phyloP scores from a whole-genome alignment of 225 moss, liverwort and hornwort genomes.

The Pleurozium schreberi region DNA sequence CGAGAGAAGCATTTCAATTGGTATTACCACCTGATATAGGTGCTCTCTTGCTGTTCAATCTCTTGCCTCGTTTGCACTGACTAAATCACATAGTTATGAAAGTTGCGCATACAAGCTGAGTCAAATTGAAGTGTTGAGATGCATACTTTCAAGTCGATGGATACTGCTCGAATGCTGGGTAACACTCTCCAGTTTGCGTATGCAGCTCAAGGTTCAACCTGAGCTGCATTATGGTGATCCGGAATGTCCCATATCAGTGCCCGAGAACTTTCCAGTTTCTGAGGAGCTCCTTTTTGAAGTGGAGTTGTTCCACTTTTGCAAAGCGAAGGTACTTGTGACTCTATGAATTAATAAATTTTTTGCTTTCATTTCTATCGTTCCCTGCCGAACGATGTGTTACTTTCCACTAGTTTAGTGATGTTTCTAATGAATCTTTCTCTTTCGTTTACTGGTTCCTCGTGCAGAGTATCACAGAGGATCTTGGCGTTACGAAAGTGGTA shows the following conservation, averaged over 20 bases:
- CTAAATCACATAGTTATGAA: neutral
- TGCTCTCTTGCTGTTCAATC: neutral
- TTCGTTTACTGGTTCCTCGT: neutral
- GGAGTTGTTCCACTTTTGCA: constrained; percentile 64
- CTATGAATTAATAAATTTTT: neutral
- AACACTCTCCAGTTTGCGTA: neutral
- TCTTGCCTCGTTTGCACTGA: neutral
- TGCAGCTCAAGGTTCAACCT: constrained; percentile 82
- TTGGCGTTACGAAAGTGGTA: constrained; percentile 54
- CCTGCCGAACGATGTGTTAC: neutral
- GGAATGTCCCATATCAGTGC: constrained; percentile 64
- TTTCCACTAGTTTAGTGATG: neutral
- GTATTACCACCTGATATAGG: neutral
- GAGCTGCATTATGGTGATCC: constrained; percentile 91
- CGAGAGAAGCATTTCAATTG: neutral
- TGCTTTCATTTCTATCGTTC: neutral
- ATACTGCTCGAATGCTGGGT: neutral
- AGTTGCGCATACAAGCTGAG: neutral
- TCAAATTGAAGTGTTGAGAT: neutral
- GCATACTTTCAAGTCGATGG: neutral
- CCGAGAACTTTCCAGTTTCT: constrained; percentile 62
- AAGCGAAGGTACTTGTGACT: constrained; percentile 46
- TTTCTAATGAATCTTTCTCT: neutral
- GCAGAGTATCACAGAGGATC: constrained; percentile 46
- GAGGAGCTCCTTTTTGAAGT: constrained; percentile 70